These are phyloP conservation scores for Solanum rostratum DNA, from an alignment of 257 asterid genomes.

Conservation along the genomic window DNA sequence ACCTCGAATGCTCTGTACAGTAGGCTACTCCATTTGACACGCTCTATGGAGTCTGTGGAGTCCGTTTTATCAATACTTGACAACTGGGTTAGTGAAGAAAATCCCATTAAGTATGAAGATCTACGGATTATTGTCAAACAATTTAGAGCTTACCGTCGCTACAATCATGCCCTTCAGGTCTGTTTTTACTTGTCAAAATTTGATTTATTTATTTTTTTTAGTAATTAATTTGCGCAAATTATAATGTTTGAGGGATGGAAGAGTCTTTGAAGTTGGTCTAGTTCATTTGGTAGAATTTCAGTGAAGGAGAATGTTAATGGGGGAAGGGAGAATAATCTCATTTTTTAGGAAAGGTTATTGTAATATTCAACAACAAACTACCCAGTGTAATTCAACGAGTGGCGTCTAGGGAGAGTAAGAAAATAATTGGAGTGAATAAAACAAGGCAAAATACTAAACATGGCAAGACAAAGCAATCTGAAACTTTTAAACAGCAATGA, in stretches of 20 bases:
- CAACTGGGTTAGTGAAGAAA: background rate
- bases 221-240: background rate
- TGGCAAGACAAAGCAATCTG: background rate
- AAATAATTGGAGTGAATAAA: background rate
- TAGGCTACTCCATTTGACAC: background rate
- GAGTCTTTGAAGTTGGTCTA: background rate
- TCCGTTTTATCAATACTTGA: background rate
- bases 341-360: background rate
- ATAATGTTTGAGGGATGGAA: background rate
- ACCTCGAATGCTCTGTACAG: background rate
- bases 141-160: background rate
- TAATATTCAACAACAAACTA: background rate
- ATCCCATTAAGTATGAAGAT: background rate
- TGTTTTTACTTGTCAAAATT: background rate
- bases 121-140: background rate
- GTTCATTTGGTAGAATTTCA: background rate
- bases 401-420: background rate
- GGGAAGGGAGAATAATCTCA: background rate
- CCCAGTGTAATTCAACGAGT: background rate
- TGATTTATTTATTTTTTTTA: background rate
- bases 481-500: too few relatives aligned
- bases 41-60: background rate
- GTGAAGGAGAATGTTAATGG: background rate
- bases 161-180: conserved; percentile 1
- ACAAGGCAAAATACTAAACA: background rate